Base-by-base conservation (phyloP, 495 filamentous ascomycete species). In the Articulospora tetracladia region DNA sequence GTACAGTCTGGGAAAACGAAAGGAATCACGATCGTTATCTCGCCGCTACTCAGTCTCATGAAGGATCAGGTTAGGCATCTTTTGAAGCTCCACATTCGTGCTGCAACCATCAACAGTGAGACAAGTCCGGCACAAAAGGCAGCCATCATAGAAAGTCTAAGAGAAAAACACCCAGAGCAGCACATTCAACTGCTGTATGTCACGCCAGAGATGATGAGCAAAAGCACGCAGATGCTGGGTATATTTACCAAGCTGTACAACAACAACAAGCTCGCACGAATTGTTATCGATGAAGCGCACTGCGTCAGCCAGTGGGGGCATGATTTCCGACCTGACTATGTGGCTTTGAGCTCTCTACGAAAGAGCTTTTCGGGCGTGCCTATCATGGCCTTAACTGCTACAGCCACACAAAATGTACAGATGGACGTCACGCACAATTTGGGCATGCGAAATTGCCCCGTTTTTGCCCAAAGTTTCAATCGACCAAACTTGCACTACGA, bases 271-370 rank as follows among this genome's bases (percentile, higher is more conserved):
- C 82, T 99, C 13, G 94, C 94, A 11, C 84, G 94, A 34, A 84
- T 99, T 53, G 95, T 98, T 30, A 94, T 99, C 50, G 94, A 99
- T 62, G 94, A 99, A 72, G 94, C 94, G 17, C 94, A 99, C 70
- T 99, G 94, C 70, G 93, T 99, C 23, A 97, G 93, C 72, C 91
- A 98, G 72, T 99, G 94, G 94, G 94, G 94, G 13, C 94, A 99
- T 66, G 94, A 99, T 70, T 99, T 99, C 69, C 88, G 95, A 27
- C 93, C 93, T 0, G 95, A 98, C 71, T 99, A 99, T 73, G 96
- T 96, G 68, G 77, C 84, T 32, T 77, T 99, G 0, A 91, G 92
- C 20, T 77, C 82, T 49, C 71, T 97, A 47, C 81, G 92, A 23
- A 58, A 75, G 1, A 80, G 78, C 53, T 87, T 92, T 60, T 83